Evolutionary conservation across 495 filamentous ascomycete species (phyloP).

Genomic region (Rhypophila decipiens): DNA sequence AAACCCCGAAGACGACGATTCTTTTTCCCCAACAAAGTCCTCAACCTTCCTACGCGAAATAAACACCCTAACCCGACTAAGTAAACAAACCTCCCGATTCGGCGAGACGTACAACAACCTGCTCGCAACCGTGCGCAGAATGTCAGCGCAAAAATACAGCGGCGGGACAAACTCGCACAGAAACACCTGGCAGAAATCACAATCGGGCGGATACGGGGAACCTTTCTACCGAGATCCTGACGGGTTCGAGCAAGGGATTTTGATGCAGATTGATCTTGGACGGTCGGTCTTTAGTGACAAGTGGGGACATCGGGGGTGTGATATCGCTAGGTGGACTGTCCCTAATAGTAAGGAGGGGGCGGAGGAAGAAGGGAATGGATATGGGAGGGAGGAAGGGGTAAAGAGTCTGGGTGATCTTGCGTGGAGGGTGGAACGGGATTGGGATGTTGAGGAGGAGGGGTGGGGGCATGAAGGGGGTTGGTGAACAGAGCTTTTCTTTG

Average conservation of each 20-base stretch:
- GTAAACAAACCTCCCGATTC: slow-evolving; percentile 15
- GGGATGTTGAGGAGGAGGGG: slow-evolving; percentile 24
- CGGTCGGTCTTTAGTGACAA: slow-evolving; percentile 47
- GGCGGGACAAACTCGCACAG: slow-evolving; percentile 24
- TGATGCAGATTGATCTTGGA: slow-evolving; percentile 45
- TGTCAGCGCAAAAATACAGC: slow-evolving; percentile 30
- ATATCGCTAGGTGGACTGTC: slow-evolving; percentile 19
- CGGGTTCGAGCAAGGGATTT: slow-evolving; percentile 45
- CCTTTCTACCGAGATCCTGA: slow-evolving; percentile 49
- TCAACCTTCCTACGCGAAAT: no score
- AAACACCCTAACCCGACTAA: no score
- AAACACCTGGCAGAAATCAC: slow-evolving; percentile 48
- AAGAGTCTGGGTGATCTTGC: slow-evolving; percentile 26
- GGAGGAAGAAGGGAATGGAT: slow-evolving; percentile 12
- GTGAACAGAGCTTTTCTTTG: slow-evolving; percentile 1
- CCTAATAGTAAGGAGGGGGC: slow-evolving; percentile 31
- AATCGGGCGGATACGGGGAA: slow-evolving; percentile 50
- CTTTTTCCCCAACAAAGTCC: no score
- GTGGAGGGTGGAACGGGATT: slow-evolving; percentile 32
- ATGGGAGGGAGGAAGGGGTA: slow-evolving; percentile 10
- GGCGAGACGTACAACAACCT: slow-evolving; percentile 32
- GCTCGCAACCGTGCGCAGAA: slow-evolving; percentile 24
- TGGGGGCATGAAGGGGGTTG: slow-evolving; percentile 5
- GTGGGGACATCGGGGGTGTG: slow-evolving; percentile 41
- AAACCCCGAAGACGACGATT: slow-evolving; percentile 8